These are phyloP conservation scores for Gossypium laxum DNA, from an alignment of 441 rosid species.

Conservation along the genomic window DNA sequence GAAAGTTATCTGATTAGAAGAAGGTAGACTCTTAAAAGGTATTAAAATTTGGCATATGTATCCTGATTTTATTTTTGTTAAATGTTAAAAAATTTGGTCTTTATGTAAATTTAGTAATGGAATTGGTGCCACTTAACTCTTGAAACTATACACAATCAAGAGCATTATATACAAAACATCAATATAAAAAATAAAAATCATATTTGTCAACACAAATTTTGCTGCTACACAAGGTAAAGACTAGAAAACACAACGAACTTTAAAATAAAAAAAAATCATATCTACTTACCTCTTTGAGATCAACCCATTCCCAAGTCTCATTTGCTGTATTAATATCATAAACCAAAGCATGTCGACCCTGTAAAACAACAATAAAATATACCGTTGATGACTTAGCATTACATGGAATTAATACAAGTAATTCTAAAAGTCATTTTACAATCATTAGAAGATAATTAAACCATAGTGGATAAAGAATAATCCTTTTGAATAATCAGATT, in stretches of 20 bases:
- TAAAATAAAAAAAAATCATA: constrained; percentile 4
- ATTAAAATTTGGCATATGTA: not conserved
- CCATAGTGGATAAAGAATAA: not conserved
- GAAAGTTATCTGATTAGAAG: not conserved
- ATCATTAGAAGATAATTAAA: not conserved
- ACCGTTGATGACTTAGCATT: not conserved
- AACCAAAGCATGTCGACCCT: constrained; percentile 82
- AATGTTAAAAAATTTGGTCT: not conserved
- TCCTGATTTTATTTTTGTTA: not conserved
- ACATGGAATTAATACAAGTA: constrained; percentile 1
- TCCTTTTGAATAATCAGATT: constrained; percentile 7
- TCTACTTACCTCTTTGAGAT: constrained; percentile 65
- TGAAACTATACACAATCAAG: not conserved
- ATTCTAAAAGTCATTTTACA: constrained; percentile 2
- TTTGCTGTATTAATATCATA: constrained; percentile 55
- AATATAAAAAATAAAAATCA: not conserved
- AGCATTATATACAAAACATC: not conserved
- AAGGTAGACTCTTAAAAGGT: not conserved
- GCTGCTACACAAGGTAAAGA: not conserved
- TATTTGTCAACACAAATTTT: not conserved
- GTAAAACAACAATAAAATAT: constrained; percentile 18
- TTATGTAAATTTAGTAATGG: not conserved
- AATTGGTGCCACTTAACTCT: not conserved
- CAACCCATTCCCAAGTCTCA: constrained; percentile 89
- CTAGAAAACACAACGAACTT: not conserved